Base-by-base conservation (phyloP, 306 rosid species). In the Cucumis sativus region DNA sequence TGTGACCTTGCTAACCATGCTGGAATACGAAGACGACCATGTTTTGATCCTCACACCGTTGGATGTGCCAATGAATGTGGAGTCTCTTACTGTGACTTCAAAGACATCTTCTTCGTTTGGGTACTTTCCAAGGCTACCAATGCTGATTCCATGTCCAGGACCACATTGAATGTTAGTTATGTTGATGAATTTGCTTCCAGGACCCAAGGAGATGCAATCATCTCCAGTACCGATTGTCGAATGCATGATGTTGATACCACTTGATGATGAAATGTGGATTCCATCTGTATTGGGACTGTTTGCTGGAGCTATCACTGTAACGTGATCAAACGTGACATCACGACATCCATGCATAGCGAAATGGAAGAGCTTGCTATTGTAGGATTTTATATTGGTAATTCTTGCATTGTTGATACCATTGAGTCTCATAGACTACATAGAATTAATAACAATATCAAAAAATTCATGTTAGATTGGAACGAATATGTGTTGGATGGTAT, bases 271-370 rank as follows among this genome's bases (percentile, higher is more conserved):
- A 5, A 85, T 2, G 76, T 82, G 85, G 65, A 85, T 82, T 66
- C 86, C 88, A 15, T 82, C 88, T 7, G 84, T 85, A 79, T 83
- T 83, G n/a, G 88, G 86, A 40, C 88, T 7, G 78, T 78, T 4
- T 79, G 67, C 43, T 51, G 33, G 59, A 82, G 74, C 1, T 69
- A 14, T n/a, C 1, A 17, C 62, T 2, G 67, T 61, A 6, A 14
- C 23, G 59, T 16, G 82, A 43, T 6, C 3, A 1, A 1, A 70
- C 76, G 14, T 82, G 8, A 75, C 80, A 80, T 64, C 78, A 58
- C 45, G 80, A 82, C 23, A 80, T 85, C 4, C 80, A 80, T 80
- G 76, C 76, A 39, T 78, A 80, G n/a, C 21, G 8, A n/a, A 37
- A 67, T 35, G 52, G 41, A 10, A 8, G 52, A 68, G 1, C 16